Evolutionary conservation across 75 land plant species (phyloP), one percentile per base, ranked within the genome.

Genomic region (Selaginella moellendorffii): DNA sequence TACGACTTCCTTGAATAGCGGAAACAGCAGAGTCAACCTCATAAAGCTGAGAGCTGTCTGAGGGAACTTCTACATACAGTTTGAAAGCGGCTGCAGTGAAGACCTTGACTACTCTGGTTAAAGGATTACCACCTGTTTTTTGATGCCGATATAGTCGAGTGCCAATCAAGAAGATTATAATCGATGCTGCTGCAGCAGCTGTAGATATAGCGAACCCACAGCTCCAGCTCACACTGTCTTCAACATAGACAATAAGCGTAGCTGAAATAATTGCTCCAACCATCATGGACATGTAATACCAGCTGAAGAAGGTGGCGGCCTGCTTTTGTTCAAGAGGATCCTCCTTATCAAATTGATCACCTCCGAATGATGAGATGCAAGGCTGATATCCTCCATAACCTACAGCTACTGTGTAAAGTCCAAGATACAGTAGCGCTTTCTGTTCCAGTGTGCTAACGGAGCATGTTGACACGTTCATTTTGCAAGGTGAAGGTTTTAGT

Each of bases 381-480:
- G 91, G 91, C 68, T 82, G 77, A 23, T 81, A 51, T 26, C 85
- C 84, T 1, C 89, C 91, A 46, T 80, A 79, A 0, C 91, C 91
- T 51, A 84, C 12, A 22, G 89, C 91, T 58, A 81, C 79, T 36
- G 80, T 31, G 54, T 87, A 87, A 0, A 87, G 73, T 53, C 80
- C 80, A 24, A 68, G 14, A 52, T 65, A 88, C 63, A 88, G 77
- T 18, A 82, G 63, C 17, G 27, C 68, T 17, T 5, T 42, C 21
- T 56, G 59, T 24, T n/a, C 67, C 30, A 24, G 2, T 22, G 66
- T 27, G 30, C 24, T 9, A 20, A 19, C 2, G 21, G 24, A 2
- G 28, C 63, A 62, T 20, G n/a, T 62, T 19, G 27, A 24, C 19
- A 1, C 63, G 14, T 23, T 19, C 26, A 23, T 0, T 65, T 77